Conservation (phyloP, 2,329 filamentous ascomycete species). For the Talaromyces sp. region DNA sequence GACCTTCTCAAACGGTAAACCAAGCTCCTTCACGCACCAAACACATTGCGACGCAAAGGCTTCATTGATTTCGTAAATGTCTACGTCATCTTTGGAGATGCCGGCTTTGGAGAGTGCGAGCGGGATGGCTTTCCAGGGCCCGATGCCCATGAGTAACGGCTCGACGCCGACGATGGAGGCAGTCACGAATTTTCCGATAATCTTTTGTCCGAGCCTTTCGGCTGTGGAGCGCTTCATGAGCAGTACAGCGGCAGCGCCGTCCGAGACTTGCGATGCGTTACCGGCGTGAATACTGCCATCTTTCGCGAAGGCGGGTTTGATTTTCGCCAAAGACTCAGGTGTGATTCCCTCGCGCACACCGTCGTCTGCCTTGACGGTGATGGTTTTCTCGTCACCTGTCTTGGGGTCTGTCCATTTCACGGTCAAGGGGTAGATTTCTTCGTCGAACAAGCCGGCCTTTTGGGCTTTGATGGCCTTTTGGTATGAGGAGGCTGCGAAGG, state of each 20-base stretch:
- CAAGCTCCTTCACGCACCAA: slow-evolving; percentile 88
- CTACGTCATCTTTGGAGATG: slow-evolving; percentile 83
- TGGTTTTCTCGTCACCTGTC: slow-evolving; percentile 77
- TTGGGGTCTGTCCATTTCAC: slow-evolving; percentile 90
- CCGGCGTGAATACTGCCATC: slow-evolving; percentile 93
- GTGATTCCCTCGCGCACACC: slow-evolving; percentile 85
- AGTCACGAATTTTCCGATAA: slow-evolving; percentile 88
- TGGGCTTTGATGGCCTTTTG: slow-evolving; percentile 86
- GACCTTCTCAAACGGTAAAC: slow-evolving; percentile 78
- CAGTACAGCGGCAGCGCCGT: slow-evolving; percentile 91
- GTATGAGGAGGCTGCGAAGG: slow-evolving; percentile 92
- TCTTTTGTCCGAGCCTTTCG: slow-evolving; percentile 79
- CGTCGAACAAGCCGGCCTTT: slow-evolving; percentile 81
- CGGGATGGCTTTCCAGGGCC: slow-evolving; percentile 94
- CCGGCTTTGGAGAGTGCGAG: slow-evolving; percentile 85
- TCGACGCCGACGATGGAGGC: slow-evolving; percentile 84
- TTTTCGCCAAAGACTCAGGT: slow-evolving; percentile 83
- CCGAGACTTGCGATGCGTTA: slow-evolving; percentile 92
- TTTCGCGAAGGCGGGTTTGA: slow-evolving; percentile 84
- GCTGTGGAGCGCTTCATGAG: slow-evolving; percentile 94
- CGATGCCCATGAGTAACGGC: slow-evolving; percentile 92
- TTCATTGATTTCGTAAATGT: slow-evolving; percentile 99
- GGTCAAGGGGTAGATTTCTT: slow-evolving; percentile 84
- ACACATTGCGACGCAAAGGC: slow-evolving; percentile 94
- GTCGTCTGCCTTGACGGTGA: slow-evolving; percentile 82